Base-by-base conservation (phyloP, 75 land plant genomes). In the Pinus taeda region DNA sequence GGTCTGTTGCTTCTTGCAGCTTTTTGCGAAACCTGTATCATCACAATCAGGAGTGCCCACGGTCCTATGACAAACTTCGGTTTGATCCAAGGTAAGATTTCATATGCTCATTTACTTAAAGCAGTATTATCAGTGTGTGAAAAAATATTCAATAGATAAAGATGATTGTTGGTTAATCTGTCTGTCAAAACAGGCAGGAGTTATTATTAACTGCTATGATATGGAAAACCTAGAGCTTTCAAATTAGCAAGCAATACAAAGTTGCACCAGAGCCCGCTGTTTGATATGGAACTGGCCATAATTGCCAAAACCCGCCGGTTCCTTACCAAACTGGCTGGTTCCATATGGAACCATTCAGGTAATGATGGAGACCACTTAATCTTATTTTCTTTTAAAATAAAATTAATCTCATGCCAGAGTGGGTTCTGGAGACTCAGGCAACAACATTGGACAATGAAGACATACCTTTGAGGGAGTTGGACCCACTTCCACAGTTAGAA, bases 41-140 rank as follows among this genome's bases (percentile, higher is more conserved):
- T 9, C 74, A 70, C 59, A 62, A 78, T 62, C 74, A 84, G 67
- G 91, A 87, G 58, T 96, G 97, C 66, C 95, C 98, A 5, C 90
- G 98, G 6, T 96, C 99, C 55, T 96, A 94, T 83, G 99, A 96
- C 77, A 92, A 89, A 74, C 84, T 96, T 36, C 89, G 92, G 22
- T 86, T 96, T 77, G 90, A 96, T 81, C 89, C 93, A 39, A 89
- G 99, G 99, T 96, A 84, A 65, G 30, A 7, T 15, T 65, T 9
- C 18, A 7, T 36, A 33, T 65, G 69, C 69, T 65, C 36, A 65
- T 33, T 65, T 65, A 33, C 42, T 33, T 33, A 15, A 30, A 30
- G 30, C 26, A 64, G 36, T 37, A 65, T 65, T 65, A 65, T 65
- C 11, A 49, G 53, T 49, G 11, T 6, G 6, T 49, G 53, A 49